phyloP scores from a whole-genome alignment of 2,329 filamentous ascomycete genomes.

The Ophiostoma australiae region DNA sequence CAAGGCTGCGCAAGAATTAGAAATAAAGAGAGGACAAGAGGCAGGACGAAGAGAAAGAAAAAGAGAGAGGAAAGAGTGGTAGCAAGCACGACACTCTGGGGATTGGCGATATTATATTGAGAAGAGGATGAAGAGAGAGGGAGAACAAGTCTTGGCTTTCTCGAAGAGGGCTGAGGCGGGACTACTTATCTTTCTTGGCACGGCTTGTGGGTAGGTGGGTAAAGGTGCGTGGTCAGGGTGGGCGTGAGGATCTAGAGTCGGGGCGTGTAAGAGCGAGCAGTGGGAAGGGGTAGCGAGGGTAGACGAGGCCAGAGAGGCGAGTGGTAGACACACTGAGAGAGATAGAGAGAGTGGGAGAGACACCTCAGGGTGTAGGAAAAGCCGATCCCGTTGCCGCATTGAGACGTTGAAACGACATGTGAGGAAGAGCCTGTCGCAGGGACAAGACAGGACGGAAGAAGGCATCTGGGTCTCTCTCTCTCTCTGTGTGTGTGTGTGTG shows the following conservation, averaged over 20 bases:
- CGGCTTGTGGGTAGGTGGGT: constrained; percentile 17
- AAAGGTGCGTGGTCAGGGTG: neutral
- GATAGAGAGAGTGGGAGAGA: constrained; percentile 2
- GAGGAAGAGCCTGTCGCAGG: constrained; percentile 31
- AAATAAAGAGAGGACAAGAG: constrained; percentile 24
- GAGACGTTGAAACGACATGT: constrained; percentile 33
- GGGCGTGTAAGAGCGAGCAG: neutral
- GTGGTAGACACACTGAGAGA: neutral
- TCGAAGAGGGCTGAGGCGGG: constrained; percentile 7
- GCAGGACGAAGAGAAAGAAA: constrained; percentile 21
- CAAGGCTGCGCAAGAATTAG: constrained; percentile 29
- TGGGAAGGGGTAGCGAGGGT: neutral
- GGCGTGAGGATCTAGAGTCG: neutral
- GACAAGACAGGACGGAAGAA: constrained; percentile 24
- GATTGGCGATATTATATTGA: constrained; percentile 26
- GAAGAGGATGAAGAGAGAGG: constrained; percentile 18
- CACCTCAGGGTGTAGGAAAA: constrained; percentile 28
- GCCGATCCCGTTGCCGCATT: constrained; percentile 33
- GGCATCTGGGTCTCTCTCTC: neutral
- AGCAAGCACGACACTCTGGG: constrained; percentile 22
- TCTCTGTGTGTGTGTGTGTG: neutral
- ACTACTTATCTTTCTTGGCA: constrained; percentile 31
- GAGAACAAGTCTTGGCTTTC: constrained; percentile 17
- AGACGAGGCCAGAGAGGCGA: neutral
- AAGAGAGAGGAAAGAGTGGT: constrained; percentile 21